These are phyloP conservation scores for Malus sieversii DNA, from an alignment of 306 rosid genomes.

Conservation along the genomic window DNA sequence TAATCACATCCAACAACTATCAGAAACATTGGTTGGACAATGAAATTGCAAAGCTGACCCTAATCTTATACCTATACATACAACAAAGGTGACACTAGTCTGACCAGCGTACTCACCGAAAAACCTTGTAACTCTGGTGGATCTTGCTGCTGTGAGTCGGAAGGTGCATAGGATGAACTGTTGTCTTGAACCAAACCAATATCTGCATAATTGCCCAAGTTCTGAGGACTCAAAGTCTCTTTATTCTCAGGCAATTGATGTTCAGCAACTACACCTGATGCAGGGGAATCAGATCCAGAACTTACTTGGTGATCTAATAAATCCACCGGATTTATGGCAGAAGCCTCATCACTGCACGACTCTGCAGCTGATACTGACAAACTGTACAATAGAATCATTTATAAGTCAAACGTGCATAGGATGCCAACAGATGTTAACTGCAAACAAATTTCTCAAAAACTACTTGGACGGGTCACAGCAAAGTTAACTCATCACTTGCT, in stretches of 20 bases:
- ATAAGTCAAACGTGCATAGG: not conserved
- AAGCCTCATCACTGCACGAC: slow-evolving; percentile 51
- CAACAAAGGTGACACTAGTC: not conserved
- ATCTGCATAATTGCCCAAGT: slow-evolving; percentile 56
- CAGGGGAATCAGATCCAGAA: slow-evolving; percentile 57
- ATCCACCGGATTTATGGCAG: slow-evolving; percentile 50
- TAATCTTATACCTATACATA: not conserved
- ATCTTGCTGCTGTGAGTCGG: slow-evolving; percentile 62
- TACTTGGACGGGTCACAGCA: not conserved
- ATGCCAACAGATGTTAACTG: not conserved
- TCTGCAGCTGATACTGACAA: slow-evolving; percentile 45
- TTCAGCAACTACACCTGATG: slow-evolving; percentile 50
- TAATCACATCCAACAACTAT: not conserved
- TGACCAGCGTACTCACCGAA: slow-evolving; percentile 49
- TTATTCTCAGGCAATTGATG: slow-evolving; percentile 55
- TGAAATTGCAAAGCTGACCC: not conserved
- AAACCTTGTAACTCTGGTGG: slow-evolving; percentile 76
- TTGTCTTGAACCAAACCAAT: slow-evolving; percentile 63
- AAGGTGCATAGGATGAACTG: slow-evolving; percentile 56
- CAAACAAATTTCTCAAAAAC: not conserved
- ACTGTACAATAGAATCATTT: slow-evolving; percentile 29
- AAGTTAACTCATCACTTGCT: not conserved
- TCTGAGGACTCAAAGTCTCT: slow-evolving; percentile 57
- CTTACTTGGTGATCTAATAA: slow-evolving; percentile 44
- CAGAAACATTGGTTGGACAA: not conserved